Evolutionary conservation across 306 rosid species (phyloP).

Genomic region (Vicia villosa): DNA sequence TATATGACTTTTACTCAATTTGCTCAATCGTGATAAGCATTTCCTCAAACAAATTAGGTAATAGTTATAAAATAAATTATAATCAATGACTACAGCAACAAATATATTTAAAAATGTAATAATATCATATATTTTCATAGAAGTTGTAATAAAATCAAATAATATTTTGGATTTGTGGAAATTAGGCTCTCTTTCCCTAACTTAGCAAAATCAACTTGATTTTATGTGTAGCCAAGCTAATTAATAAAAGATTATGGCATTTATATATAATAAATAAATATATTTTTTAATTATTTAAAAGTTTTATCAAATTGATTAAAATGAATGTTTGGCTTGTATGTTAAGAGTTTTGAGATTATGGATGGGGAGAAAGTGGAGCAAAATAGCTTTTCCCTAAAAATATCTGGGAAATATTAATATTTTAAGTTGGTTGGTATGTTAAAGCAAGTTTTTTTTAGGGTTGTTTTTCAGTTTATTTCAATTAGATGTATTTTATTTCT

Average conservation of each 20-base stretch:
- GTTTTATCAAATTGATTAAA: background rate
- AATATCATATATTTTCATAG: background rate
- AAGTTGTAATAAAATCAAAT: background rate
- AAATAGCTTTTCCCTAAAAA: no score
- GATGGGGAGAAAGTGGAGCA: no score
- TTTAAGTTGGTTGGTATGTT: no score
- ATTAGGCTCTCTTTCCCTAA: background rate
- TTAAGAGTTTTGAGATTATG: background rate
- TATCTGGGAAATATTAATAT: no score
- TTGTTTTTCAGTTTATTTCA: no score
- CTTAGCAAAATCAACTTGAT: background rate
- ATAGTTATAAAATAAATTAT: background rate
- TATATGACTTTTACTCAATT: background rate
- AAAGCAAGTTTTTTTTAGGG: no score
- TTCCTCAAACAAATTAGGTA: background rate
- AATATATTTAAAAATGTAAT: no score
- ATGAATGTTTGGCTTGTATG: background rate
- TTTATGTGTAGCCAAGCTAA: background rate
- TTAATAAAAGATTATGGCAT: background rate
- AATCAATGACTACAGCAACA: background rate
- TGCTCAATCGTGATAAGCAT: background rate
- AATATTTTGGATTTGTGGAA: background rate
- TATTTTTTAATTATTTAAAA: no score
- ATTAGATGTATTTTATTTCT: no score
- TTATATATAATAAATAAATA: background rate